phyloP scores from a whole-genome alignment of 2,329 filamentous ascomycete species.

The Cladosporium colombiae region DNA sequence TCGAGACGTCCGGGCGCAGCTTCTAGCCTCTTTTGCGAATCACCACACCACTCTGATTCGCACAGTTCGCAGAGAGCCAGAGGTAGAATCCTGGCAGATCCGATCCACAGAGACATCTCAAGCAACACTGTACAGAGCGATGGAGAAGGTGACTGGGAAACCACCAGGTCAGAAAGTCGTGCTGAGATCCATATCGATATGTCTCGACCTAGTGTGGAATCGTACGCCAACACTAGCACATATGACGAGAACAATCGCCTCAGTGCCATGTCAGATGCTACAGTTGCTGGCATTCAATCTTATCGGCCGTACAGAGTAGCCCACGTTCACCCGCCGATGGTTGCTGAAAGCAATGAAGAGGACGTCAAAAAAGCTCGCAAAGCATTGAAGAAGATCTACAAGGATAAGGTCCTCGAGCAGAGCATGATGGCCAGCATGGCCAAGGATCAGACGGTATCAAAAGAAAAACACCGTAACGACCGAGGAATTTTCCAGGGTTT shows the following conservation, averaged over 20 bases:
- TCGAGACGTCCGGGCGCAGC: no score
- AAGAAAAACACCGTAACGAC: not conserved
- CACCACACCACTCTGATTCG: not conserved
- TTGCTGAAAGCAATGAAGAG: not conserved
- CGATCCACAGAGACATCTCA: not conserved
- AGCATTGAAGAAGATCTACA: slow-evolving; percentile 11
- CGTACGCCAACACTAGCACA: slow-evolving; percentile 32
- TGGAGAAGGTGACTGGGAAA: slow-evolving; percentile 20
- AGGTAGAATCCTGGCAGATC: not conserved
- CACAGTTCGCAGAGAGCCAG: not conserved
- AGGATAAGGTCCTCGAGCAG: slow-evolving; percentile 10
- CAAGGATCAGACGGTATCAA: no score
- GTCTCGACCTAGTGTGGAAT: slow-evolving; percentile 23
- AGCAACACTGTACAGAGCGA: not conserved
- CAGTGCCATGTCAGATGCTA: slow-evolving; percentile 15
- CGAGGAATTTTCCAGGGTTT: not conserved
- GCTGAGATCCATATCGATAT: slow-evolving; percentile 9
- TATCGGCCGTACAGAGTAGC: not conserved
- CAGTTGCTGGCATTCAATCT: not conserved
- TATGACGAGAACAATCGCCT: slow-evolving; percentile 22
- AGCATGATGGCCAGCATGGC: not conserved
- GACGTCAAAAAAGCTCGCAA: slow-evolving; percentile 2
- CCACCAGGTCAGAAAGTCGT: slow-evolving; percentile 20
- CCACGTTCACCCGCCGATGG: not conserved
- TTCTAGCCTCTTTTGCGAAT: not conserved